phyloP scores from a whole-genome alignment of 768 basidiomycete species.

The Leccinellum rugosiceps region DNA sequence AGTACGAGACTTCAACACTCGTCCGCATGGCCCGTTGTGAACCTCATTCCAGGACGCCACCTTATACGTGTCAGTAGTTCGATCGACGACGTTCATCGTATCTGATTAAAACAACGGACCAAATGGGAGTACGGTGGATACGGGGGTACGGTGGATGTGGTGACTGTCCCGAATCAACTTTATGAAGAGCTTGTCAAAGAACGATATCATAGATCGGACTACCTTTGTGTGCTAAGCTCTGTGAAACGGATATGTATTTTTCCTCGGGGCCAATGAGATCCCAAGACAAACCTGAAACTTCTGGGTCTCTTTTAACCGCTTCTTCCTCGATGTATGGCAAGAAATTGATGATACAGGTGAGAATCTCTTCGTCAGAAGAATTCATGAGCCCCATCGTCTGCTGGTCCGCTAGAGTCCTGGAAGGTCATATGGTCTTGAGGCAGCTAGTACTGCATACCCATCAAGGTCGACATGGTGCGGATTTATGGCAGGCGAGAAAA shows the following conservation, averaged over 20 bases:
- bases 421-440: neutral
- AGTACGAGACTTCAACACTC: constrained; percentile 37
- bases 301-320: constrained; percentile 45
- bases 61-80: too few relatives aligned
- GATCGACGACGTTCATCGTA: constrained; percentile 56
- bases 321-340: constrained; percentile 27
- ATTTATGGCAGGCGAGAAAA: too few relatives aligned
- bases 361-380: constrained; percentile 16
- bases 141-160: neutral
- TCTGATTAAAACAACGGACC: too few relatives aligned
- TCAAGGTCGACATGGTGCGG: too few relatives aligned
- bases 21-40: too few relatives aligned
- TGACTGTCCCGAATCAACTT: constrained; percentile 9
- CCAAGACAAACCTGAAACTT: constrained; percentile 48
- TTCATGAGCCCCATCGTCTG: constrained; percentile 6
- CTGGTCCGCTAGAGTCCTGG: neutral
- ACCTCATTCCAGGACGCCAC: too few relatives aligned
- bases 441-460: too few relatives aligned
- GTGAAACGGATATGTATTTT: neutral
- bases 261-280: neutral
- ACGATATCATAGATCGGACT: constrained; percentile 67
- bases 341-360: constrained; percentile 30
- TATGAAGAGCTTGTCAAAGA: constrained; percentile 49
- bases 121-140: too few relatives aligned
- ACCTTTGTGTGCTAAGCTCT: constrained; percentile 69